Conservation (phyloP, 805 yeast genomes). For the Wickerhamiella brachini region DNA sequence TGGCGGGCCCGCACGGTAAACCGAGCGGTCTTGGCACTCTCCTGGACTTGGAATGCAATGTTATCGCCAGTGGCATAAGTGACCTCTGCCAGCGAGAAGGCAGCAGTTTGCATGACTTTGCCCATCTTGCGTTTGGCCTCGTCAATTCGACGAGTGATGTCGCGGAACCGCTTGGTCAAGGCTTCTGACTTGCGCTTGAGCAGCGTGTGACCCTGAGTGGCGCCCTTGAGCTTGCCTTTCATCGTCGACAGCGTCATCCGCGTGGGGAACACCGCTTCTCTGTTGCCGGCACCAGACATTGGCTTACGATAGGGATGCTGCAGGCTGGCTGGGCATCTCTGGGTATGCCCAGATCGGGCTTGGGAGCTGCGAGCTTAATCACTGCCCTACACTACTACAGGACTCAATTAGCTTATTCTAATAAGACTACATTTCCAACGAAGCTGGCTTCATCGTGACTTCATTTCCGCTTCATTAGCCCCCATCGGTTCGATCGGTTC, state of each 20-base stretch:
- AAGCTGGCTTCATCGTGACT: no score
- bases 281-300: constrained; percentile 55
- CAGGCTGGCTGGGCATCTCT: not conserved
- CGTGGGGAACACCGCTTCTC: constrained; percentile 95
- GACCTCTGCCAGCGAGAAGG: constrained; percentile 93
- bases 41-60: constrained; percentile 91
- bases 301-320: not conserved
- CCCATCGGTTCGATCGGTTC: no score
- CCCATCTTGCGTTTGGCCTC: constrained; percentile 97
- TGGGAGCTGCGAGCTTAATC: no score
- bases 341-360: no score
- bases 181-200: constrained; percentile 95
- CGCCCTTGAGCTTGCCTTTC: constrained; percentile 94
- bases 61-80: constrained; percentile 96
- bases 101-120: constrained; percentile 94
- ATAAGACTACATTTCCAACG: no score
- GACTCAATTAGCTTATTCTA: no score
- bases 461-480: no score
- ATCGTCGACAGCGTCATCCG: constrained; percentile 92
- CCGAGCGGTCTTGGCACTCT: constrained; percentile 74
- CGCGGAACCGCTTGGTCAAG: constrained; percentile 88
- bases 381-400: no score
- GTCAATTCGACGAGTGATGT: constrained; percentile 84
- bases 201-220: constrained; percentile 88
- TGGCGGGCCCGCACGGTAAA: constrained; percentile 84